phyloP scores from a whole-genome alignment of 805 yeast genomes.

The Saitoella complicata region DNA sequence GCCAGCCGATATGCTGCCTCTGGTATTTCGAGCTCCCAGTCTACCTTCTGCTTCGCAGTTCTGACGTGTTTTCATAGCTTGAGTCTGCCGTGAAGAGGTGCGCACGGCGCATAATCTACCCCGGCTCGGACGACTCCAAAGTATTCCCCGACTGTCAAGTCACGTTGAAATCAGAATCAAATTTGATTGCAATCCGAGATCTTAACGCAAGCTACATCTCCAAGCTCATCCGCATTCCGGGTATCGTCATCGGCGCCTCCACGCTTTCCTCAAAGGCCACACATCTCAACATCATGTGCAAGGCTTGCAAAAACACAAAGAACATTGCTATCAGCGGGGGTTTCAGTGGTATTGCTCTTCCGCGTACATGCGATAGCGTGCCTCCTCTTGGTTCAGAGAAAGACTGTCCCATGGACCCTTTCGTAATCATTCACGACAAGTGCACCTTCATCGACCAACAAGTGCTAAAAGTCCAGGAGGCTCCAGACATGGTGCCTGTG shows the following conservation, averaged over 20 bases:
- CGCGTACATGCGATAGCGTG: constrained; percentile 44
- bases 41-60: too few species aligned
- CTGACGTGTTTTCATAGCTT: constrained; percentile 4
- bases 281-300: constrained; percentile 45
- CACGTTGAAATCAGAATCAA: constrained; percentile 55
- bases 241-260: constrained; percentile 83
- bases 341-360: constrained; percentile 54
- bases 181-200: constrained; percentile 57
- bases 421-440: constrained; percentile 81
- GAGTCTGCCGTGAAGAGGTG: constrained; percentile 32
- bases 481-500: constrained; percentile 98
- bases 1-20: constrained; percentile 41
- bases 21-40: constrained; percentile 26
- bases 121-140: constrained; percentile 14
- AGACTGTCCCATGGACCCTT: constrained; percentile 83
- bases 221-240: constrained; percentile 77
- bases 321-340: constrained; percentile 43
- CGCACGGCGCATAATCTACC: constrained; percentile 45
- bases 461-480: constrained; percentile 78
- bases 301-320: constrained; percentile 50
- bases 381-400: constrained; percentile 30
- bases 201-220: constrained; percentile 78
- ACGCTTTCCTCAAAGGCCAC: constrained; percentile 81
- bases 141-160: constrained; percentile 70
- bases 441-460: constrained; percentile 93